Conservation (phyloP, 345 rosid genomes). For the Anacardium occidentale region DNA sequence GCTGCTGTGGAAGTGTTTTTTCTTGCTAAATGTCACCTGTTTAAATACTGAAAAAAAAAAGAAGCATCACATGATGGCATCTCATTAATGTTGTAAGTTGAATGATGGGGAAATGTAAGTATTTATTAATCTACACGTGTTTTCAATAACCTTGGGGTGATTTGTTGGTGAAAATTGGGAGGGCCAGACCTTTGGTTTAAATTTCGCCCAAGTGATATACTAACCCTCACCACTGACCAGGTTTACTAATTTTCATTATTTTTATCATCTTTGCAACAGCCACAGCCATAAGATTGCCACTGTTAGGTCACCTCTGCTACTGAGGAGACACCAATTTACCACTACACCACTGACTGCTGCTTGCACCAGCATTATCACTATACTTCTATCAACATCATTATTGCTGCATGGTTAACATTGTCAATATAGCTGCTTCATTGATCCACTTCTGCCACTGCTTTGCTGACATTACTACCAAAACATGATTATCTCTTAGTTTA, state of each 20-base stretch:
- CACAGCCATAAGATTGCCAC: not conserved
- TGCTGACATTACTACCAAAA: not conserved
- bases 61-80: not conserved
- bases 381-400: not conserved
- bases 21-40: too few species aligned
- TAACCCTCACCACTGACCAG: not conserved
- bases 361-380: not conserved
- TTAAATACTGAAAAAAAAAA: too few species aligned
- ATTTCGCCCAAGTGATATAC: not conserved
- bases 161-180: not conserved
- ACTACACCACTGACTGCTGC: not conserved
- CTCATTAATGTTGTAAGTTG: not conserved
- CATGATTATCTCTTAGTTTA: not conserved
- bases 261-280: not conserved
- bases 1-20: too few species aligned
- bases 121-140: not conserved
- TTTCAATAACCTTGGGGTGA: not conserved
- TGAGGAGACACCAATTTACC: not conserved
- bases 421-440: not conserved
- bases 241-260: too few species aligned
- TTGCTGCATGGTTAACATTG: too few species aligned
- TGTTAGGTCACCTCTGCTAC: not conserved
- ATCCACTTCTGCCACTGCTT: not conserved
- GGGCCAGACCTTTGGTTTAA: not conserved
- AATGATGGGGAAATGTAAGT: not conserved